phyloP scores from a whole-genome alignment of 2,329 filamentous ascomycete genomes.

The Hypoxylon sp. region DNA sequence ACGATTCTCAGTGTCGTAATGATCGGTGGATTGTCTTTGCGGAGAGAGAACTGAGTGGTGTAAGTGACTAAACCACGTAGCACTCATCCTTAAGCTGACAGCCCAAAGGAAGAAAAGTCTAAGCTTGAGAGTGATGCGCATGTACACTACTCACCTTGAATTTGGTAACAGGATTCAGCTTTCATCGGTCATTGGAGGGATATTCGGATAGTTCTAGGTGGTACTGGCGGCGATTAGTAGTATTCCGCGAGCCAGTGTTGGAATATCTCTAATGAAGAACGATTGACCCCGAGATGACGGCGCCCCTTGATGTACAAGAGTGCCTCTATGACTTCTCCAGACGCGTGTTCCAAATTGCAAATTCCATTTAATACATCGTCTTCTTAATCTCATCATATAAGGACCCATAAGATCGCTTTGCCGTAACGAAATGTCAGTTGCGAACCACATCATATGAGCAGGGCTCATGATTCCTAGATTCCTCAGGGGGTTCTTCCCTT shows the following conservation, averaged over 20 bases:
- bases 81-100: neutral
- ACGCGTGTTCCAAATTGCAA: neutral
- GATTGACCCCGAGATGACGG: neutral
- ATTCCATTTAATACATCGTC: neutral
- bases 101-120: slow-evolving; percentile 19
- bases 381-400: neutral
- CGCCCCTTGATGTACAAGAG: neutral
- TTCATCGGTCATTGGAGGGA: neutral
- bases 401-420: neutral
- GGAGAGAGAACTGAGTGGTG: slow-evolving; percentile 11
- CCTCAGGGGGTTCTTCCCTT: neutral
- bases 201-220: neutral
- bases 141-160: slow-evolving; percentile 11
- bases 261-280: neutral
- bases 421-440: neutral
- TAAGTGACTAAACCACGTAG: neutral
- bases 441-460: no score
- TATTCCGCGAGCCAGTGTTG: neutral
- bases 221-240: neutral
- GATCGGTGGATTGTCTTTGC: slow-evolving; percentile 28
- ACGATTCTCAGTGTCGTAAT: slow-evolving; percentile 17
- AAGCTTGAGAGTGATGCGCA: slow-evolving; percentile 12
- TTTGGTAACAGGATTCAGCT: neutral
- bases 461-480: neutral
- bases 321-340: neutral